These are phyloP conservation scores for Beta vulgaris DNA, from an alignment of 148 eudicot species.

Conservation along the genomic window DNA sequence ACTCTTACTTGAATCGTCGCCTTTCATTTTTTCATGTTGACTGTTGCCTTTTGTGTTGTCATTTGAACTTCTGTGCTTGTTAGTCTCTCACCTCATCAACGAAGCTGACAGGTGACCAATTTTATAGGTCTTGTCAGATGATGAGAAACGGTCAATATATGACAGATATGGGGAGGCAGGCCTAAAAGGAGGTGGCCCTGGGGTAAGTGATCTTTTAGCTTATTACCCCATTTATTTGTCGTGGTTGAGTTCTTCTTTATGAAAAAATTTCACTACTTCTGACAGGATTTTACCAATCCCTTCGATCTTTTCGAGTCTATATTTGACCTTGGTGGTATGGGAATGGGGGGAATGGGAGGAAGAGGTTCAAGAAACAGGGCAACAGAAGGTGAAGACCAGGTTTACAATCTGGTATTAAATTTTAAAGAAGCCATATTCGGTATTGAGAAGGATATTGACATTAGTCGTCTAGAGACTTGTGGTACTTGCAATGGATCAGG, in stretches of 20 bases:
- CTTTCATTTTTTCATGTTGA: not conserved
- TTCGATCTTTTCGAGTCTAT: slow-evolving; percentile 91
- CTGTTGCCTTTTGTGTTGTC: not conserved
- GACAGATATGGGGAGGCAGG: slow-evolving; percentile 98
- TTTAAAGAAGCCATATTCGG: slow-evolving; percentile 97
- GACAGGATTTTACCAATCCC: slow-evolving; percentile 94
- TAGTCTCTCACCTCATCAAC: not conserved
- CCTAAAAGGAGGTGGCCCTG: slow-evolving; percentile 89
- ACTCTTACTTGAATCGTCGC: not conserved
- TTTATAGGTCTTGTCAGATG: slow-evolving; percentile 89
- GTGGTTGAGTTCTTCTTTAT: slow-evolving; percentile 7
- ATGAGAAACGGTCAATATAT: slow-evolving; percentile 93
- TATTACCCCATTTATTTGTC: not conserved
- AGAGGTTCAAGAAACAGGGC: slow-evolving; percentile 73
- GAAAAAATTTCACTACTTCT: not conserved
- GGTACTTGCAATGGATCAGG: slow-evolving; percentile 91
- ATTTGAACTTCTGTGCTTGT: not conserved
- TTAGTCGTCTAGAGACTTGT: slow-evolving; percentile 73
- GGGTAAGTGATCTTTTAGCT: slow-evolving; percentile 52
- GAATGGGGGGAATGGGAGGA: slow-evolving; percentile 85
- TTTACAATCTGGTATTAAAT: slow-evolving; percentile 66
- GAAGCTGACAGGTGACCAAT: not conserved
- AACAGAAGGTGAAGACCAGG: slow-evolving; percentile 81
- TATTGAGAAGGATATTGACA: slow-evolving; percentile 79
- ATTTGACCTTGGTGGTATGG: slow-evolving; percentile 52